A percentile compares a stretch with the other conserved stretches of the same genome.
Evolutionary conservation across 345 rosid genomes (phyloP).

Genomic region (Gossypium mustelinum): DNA sequence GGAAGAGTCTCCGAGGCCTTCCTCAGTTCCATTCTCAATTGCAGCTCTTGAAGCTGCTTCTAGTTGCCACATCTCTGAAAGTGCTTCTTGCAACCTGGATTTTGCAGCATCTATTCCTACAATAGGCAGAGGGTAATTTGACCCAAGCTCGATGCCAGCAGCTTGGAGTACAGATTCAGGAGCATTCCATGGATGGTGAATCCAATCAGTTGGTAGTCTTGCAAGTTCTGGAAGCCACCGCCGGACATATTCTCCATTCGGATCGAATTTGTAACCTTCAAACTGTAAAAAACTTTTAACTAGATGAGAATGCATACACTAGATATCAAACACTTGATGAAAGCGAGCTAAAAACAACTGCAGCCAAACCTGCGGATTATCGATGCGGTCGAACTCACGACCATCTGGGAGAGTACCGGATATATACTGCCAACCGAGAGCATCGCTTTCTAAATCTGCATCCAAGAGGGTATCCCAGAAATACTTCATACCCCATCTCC

Average conservation of each 20-base stretch:
- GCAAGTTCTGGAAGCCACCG: slow-evolving; percentile 98
- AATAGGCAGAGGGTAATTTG: slow-evolving; percentile 89
- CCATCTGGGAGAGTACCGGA: slow-evolving; percentile 95
- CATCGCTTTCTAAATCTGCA: slow-evolving; percentile 95
- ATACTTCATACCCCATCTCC: slow-evolving; percentile 99
- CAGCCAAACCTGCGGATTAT: slow-evolving; percentile 72
- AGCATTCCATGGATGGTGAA: slow-evolving; percentile 98
- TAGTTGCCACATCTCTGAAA: slow-evolving; percentile 86
- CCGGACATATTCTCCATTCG: slow-evolving; percentile 88
- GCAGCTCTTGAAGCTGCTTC: slow-evolving; percentile 97
- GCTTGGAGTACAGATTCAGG: slow-evolving; percentile 91
- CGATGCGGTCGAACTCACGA: slow-evolving; percentile 82
- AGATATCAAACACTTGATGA: background rate
- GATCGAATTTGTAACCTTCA: slow-evolving; percentile 92
- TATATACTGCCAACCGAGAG: slow-evolving; percentile 99
- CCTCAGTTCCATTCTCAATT: slow-evolving; percentile 88
- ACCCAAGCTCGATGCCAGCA: slow-evolving; percentile 96
- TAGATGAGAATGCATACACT: background rate
- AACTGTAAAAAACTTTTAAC: slow-evolving; percentile 39
- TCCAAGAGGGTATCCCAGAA: slow-evolving; percentile 99
- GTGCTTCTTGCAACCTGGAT: slow-evolving; percentile 76
- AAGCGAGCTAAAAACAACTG: background rate
- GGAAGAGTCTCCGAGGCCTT: slow-evolving; percentile 95
- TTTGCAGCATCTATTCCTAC: slow-evolving; percentile 81
- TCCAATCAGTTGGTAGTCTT: slow-evolving; percentile 97